Percentiles rank a stretch among this genome's conserved stretches.
These are phyloP conservation scores for Euphorbia celastroides DNA, from an alignment of 441 rosid species.

Conservation along the genomic window DNA sequence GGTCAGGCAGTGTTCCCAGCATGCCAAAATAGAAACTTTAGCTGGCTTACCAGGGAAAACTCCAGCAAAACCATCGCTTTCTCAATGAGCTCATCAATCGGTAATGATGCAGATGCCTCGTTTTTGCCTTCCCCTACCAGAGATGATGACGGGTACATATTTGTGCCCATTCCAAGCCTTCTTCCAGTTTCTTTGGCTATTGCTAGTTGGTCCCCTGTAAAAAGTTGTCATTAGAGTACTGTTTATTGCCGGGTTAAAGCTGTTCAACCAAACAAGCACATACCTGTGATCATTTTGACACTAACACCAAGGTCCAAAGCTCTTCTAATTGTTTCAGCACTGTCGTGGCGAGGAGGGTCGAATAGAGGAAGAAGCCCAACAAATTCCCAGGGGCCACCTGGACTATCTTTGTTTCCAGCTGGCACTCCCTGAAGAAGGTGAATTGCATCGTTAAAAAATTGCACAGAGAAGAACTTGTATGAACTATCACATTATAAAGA, in stretches of 20 bases:
- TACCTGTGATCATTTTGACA: conserved; percentile 96
- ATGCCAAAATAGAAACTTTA: neutral
- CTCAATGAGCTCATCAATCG: conserved; percentile 84
- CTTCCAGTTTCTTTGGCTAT: conserved; percentile 97
- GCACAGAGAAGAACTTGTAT: neutral
- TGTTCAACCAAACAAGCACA: neutral
- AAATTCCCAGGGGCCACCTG: conserved; percentile 30
- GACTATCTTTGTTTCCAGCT: conserved; percentile 23
- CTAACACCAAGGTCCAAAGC: conserved; percentile 89
- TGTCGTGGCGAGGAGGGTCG: conserved; percentile 50
- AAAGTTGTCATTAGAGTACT: neutral
- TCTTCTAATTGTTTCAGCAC: conserved; percentile 91
- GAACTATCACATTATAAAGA: neutral
- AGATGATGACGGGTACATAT: conserved; percentile 92
- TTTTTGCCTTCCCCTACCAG: conserved; percentile 70
- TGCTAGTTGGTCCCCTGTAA: conserved; percentile 87
- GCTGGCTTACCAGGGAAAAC: conserved; percentile 65
- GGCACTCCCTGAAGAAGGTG: conserved; percentile 20
- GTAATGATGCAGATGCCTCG: conserved; percentile 55
- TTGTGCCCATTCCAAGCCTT: conserved; percentile 98
- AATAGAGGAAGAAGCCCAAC: conserved; percentile 29
- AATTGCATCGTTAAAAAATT: neutral
- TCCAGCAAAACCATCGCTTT: conserved; percentile 95
- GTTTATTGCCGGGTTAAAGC: too few species aligned
- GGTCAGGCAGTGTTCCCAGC: neutral